These are phyloP conservation scores for Lepidium africanum DNA, from an alignment of 345 rosid genomes.

Conservation along the genomic window DNA sequence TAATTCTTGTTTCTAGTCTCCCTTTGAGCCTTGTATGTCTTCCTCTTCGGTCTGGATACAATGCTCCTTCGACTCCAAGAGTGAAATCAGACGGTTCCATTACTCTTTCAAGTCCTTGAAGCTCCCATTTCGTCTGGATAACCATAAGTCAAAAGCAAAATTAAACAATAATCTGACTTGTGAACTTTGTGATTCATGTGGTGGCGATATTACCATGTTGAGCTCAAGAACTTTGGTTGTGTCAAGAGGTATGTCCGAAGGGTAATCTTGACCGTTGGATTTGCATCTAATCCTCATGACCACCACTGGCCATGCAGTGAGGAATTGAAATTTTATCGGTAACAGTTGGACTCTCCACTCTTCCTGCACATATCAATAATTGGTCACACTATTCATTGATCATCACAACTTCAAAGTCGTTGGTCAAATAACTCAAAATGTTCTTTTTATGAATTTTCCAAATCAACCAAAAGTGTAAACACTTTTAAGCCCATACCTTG, in stretches of 20 bases:
- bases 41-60: constrained; percentile 56
- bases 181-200: neutral
- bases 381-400: neutral
- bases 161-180: neutral
- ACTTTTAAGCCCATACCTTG: too few species aligned
- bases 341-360: constrained; percentile 86
- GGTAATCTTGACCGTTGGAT: constrained; percentile 63
- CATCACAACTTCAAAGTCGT: neutral
- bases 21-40: constrained; percentile 61
- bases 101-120: constrained; percentile 57
- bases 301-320: constrained; percentile 67
- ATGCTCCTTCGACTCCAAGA: constrained; percentile 54
- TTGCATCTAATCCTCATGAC: constrained; percentile 72
- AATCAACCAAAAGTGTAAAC: neutral
- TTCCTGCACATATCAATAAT: constrained; percentile 35
- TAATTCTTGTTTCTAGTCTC: constrained; percentile 56
- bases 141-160: neutral
- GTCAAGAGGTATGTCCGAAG: constrained; percentile 45
- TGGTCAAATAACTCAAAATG: neutral
- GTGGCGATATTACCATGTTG: constrained; percentile 45
- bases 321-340: constrained; percentile 64
- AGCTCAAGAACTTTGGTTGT: constrained; percentile 70
- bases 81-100: constrained; percentile 57
- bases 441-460: neutral
- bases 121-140: constrained; percentile 81